phyloP scores from a whole-genome alignment of 1,284 basidiomycete species.

The Ganoderma meredithae region DNA sequence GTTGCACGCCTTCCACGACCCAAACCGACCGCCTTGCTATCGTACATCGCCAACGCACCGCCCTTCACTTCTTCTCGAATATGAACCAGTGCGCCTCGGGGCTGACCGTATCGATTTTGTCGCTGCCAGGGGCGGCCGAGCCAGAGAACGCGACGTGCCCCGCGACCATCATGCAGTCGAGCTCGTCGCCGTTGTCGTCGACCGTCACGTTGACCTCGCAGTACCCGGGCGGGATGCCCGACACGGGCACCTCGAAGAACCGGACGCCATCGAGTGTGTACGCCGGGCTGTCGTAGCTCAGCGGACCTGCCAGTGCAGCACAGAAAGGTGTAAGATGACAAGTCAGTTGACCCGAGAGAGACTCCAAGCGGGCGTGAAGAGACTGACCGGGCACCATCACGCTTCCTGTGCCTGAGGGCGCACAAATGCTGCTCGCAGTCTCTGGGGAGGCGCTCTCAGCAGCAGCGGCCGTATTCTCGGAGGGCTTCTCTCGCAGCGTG shows the following conservation, averaged over 20 bases:
- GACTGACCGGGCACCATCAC: background rate
- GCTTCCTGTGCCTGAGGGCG: background rate
- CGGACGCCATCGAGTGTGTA: conserved; percentile 42
- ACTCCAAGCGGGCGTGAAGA: background rate
- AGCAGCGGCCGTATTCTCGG: background rate
- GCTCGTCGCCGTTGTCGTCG: conserved; percentile 39
- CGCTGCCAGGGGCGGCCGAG: conserved; percentile 38
- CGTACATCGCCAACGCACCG: conserved; percentile 17
- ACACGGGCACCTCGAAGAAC: conserved; percentile 45
- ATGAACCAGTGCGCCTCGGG: conserved; percentile 19
- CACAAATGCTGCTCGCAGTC: background rate
- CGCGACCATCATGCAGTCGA: conserved; percentile 48
- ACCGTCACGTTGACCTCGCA: conserved; percentile 47
- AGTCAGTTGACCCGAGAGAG: background rate
- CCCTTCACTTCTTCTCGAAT: conserved; percentile 2
- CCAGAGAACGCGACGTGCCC: conserved; percentile 44
- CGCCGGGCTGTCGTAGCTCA: background rate
- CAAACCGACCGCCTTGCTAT: background rate
- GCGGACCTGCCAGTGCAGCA: background rate
- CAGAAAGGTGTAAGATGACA: no score
- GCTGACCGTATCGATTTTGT: conserved; percentile 13
- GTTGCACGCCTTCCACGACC: background rate
- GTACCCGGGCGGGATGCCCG: conserved; percentile 45
- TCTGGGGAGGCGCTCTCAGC: background rate
- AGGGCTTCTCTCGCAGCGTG: background rate